Evolutionary conservation across 169 alveolate genomes (phyloP), one percentile per base, ranked within the genome.

Genomic region (Cryptosporidium tyzzeri): DNA sequence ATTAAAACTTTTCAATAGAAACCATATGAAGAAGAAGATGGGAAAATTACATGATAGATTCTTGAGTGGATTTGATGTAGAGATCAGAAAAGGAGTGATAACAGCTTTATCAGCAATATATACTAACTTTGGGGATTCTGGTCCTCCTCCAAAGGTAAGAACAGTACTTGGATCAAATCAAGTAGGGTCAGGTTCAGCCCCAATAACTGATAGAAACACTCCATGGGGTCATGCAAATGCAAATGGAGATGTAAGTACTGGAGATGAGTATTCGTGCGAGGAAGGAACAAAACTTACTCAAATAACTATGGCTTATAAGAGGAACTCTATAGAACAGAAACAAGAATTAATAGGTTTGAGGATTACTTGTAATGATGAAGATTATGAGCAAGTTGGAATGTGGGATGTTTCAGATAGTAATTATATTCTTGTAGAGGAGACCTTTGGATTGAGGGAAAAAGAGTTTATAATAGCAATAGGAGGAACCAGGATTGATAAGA

Each of bases 181-280:
- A 16, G 62, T 48, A 26, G 89, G 89, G 4, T n/a, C 80, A 4
- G 89, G 89, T 41, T n/a, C 23, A 18, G 89, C 89, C 29, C 89
- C 89, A 21, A 14, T 80, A 16, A 80, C 89, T 4, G 89, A 80
- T n/a, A 80, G 89, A 48, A 80, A 80, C 29, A 80, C 89, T 37
- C 89, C 89, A 58, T 80, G 89, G 89, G 89, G 89, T 2, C 89
- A 80, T 48, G 89, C 89, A 44, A 80, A 80, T 62, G 41, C 89
- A 21, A 80, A 80, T 59, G 89, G 89, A 12, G 89, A 62, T 3
- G 74, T 80, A 18, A 29, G 59, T 16, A 80, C 89, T 14, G 75
- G 55, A 26, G 89, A 80, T 31, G 89, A 80, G 59, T 80, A 80
- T 16, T 80, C 89, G 0, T 80, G 89, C 29, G 89, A 80, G 14